Evolutionary conservation across 140 eudicot species (phyloP), one percentile per base, ranked within the genome.

Genomic region (Ambrosia hybrid): DNA sequence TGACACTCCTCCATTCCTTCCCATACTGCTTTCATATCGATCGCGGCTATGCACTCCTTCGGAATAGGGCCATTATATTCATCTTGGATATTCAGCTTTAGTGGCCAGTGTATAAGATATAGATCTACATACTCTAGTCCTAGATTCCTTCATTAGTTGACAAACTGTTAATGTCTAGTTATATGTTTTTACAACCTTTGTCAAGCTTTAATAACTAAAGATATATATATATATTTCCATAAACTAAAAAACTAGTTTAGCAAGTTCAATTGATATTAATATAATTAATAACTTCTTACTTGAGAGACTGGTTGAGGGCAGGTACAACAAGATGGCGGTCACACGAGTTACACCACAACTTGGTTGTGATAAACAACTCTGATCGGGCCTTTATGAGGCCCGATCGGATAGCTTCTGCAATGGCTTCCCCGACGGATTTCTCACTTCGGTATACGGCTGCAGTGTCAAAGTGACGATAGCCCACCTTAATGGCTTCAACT

Each of bases 391-490:
- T 57, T 30, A 81, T 39, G 38, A 83, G 73, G 1, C 87, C 84
- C 6, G 53, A 63, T 6, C 51, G 7, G 14, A 83, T 48, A 55
- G 87, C 87, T 51, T 83, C 82, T 6, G 68, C 56, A 2, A 83
- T 36, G 16, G 79, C 86, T 66, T 73, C 71, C 0, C 86, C 86
- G 2, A 83, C 59, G 2, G 65, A 12, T 8, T 66, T 57, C 34
- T 83, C 81, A 0, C 79, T 60, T 1, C 51, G 68, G 39, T 78
- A 78, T 1, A 68, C 3, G 10, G 82, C 79, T 3, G 86, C 83
- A 0, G 86, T 82, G 67, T 82, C 86, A 70, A 82, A 70, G 63
- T 82, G 86, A 15, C 83, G 80, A 53, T 78, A 82, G 4, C 86
- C 86, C 10, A 38, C 58, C 63, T 67, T 66, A 13, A 83, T 74